Conservation (phyloP, 495 filamentous ascomycete species). For the Neurospora africana region DNA sequence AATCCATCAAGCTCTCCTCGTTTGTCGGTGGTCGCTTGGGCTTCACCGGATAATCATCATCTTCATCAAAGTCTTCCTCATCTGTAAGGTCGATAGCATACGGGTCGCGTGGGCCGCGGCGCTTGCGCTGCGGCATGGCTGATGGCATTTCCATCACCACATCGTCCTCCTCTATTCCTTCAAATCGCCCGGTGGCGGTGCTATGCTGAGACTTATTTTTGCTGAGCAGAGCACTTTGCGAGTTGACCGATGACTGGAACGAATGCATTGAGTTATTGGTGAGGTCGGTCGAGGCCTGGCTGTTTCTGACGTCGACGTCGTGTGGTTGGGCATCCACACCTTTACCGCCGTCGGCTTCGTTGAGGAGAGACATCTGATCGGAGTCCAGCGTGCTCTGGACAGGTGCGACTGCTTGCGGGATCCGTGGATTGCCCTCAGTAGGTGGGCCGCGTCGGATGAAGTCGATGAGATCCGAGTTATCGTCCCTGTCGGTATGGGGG, state of each 20-base stretch:
- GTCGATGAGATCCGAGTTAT: slow-evolving; percentile 80
- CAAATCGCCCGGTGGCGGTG: slow-evolving; percentile 6
- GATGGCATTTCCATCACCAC: slow-evolving; percentile 18
- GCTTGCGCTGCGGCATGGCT: slow-evolving; percentile 51
- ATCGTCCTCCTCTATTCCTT: slow-evolving; percentile 30
- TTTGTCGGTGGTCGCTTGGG: slow-evolving; percentile 31
- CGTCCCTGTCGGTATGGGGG: slow-evolving; percentile 50
- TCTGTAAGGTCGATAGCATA: slow-evolving; percentile 85
- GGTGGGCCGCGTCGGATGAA: slow-evolving; percentile 83
- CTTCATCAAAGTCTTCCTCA: slow-evolving; percentile 58
- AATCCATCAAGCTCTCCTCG: slow-evolving; percentile 77
- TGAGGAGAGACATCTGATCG: slow-evolving; percentile 50
- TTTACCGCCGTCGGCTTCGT: slow-evolving; percentile 38
- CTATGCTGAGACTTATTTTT: slow-evolving; percentile 15
- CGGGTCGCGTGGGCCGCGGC: slow-evolving; percentile 70
- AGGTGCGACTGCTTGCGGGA: slow-evolving; percentile 74
- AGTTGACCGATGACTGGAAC: slow-evolving; percentile 40
- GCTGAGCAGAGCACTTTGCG: slow-evolving; percentile 38
- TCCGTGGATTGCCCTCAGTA: slow-evolving; percentile 44
- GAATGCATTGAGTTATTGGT: slow-evolving; percentile 25
- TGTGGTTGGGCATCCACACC: slow-evolving; percentile 40
- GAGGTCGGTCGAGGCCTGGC: slow-evolving; percentile 33
- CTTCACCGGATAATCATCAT: slow-evolving; percentile 18
- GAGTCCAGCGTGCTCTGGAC: slow-evolving; percentile 81
- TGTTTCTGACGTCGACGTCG: slow-evolving; percentile 30